A percentile compares a stretch with the other conserved stretches of the same genome.
Conservation (phyloP, 192 early-diverging fungal genomes). For the Podila verticillata region DNA sequence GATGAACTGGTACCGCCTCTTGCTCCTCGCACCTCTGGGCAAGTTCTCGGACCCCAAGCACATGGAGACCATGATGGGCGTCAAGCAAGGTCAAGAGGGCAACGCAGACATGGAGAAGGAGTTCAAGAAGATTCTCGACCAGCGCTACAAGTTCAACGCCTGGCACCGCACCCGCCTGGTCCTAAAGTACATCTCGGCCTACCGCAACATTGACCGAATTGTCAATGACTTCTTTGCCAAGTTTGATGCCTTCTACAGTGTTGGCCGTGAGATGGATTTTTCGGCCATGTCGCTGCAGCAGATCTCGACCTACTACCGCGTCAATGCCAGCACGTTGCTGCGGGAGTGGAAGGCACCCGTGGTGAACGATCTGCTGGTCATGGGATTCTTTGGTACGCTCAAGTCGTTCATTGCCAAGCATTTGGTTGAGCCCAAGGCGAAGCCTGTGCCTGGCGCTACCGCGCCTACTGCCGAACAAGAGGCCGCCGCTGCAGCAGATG, state of each 20-base stretch:
- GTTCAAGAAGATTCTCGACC: constrained; percentile 45
- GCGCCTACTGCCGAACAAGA: constrained; percentile 28
- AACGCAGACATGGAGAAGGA: constrained; percentile 49
- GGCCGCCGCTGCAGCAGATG: constrained; percentile 29
- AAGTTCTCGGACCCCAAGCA: constrained; percentile 52
- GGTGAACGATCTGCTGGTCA: constrained; percentile 41
- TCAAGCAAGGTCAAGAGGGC: constrained; percentile 48
- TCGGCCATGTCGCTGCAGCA: constrained; percentile 40
- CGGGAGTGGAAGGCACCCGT: constrained; percentile 49
- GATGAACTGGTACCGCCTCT: constrained; percentile 50
- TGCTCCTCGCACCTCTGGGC: constrained; percentile 37
- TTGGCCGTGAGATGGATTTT: constrained; percentile 41
- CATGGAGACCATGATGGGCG: constrained; percentile 53
- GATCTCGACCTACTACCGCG: constrained; percentile 35
- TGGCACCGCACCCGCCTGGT: constrained; percentile 33
- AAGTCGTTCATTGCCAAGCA: constrained; percentile 54
- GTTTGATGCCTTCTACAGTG: constrained; percentile 42
- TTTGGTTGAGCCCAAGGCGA: constrained; percentile 33
- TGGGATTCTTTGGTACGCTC: constrained; percentile 49
- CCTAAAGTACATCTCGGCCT: constrained; percentile 44
- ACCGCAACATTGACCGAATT: constrained; percentile 45
- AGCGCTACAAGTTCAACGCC: constrained; percentile 34
- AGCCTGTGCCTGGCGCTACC: constrained; percentile 3
- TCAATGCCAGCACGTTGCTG: constrained; percentile 30
- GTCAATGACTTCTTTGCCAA: constrained; percentile 45